Evolutionary conservation across 257 asterid genomes (phyloP), one percentile per base, ranked within the genome.

Genomic region (Nicotiana undulata): DNA sequence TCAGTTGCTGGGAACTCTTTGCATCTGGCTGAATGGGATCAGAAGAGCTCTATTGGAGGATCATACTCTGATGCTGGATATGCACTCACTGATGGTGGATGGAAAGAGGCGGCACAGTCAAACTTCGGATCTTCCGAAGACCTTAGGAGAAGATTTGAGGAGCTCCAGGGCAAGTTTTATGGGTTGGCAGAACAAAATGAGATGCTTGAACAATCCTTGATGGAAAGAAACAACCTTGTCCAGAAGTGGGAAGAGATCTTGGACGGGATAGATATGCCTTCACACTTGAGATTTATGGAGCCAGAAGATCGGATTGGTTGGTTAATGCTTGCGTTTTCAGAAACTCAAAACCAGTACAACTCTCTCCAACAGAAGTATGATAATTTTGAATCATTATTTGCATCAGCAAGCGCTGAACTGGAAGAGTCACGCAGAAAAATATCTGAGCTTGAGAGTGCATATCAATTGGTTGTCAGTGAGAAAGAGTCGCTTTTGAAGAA

Each of bases 201-300:
- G 89, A 96, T 96, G 97, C 99, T 96, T 88, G 99, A 96, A 86
- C 99, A 94, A 84, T 92, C 99, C 63, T 85, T 96, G 84, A 83
- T 91, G 95, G 95, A 94, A 85, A 90, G 98, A 86, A 96, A 93
- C 91, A 91, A 87, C 85, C 92, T 92, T 86, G 94, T 96, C 83
- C 95, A 87, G 90, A 93, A 84, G 26, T 96, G 97, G 98, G 98
- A 96, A 89, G 97, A 89, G 85, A 82, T 90, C 84, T 79, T 93
- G 77, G 93, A 90, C 85, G 88, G 88, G 84, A 66, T 94, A 66
- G 92, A 91, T 61, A 81, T 94, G 90, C 97, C 99, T 84, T 86
- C 93, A 85, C 97, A 90, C 77, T 86, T 92, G 88, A 88, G 92
- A 84, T 92, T 92, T 53, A 76, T 88, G 89, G 99, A 96, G 86